Base-by-base conservation (phyloP, 2,329 filamentous ascomycete species). In the Alternaria angustiovoidea region DNA sequence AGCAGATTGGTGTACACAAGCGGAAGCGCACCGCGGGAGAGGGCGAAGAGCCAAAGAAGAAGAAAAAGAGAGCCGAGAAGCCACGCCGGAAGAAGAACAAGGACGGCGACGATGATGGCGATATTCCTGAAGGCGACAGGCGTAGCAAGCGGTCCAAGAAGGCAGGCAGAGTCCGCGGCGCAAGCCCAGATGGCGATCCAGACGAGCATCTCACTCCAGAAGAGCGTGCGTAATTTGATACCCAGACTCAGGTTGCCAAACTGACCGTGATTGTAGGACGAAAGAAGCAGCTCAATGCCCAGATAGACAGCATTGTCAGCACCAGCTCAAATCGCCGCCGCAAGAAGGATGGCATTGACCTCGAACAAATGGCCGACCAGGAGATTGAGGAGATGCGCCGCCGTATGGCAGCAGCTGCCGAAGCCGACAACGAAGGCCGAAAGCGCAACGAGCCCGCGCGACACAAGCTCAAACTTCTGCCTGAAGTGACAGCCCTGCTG, bases 391-490 rank as follows among this genome's bases (percentile, higher is more conserved):
- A 90, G 49, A 90, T 99, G 77, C 95, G 95, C 74, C 86, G 91
- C 54, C 88, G 89, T 57, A 99, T 99, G 94, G 93, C 95, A 68
- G 86, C 89, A 67, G 95, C 95, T 16, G 97, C 94, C 61, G 88
- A 94, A 78, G 87, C 89, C 38, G 95, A 99, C 79, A 94, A 94
- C 70, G 83, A 89, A 56, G 93, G 92, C 39, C 93, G 95, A 69
- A 87, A 91, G 66, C 85, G 89, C 51, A 89, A 91, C 66, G 85
- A 92, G 73, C 93, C 94, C 0, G 95, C 95, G 30, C 88, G 93
- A 61, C 90, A 96, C 81, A 99, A 99, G 82, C 87, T 99, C 46
- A 93, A 94, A 81, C 90, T 99, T 68, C 88, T 99, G 16, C 94
- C 94, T 1, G 91, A 97, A 76, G 95, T 99, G 14, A 89, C 94